Conservation (phyloP, 305 asterid genomes). For the Fraxinus albicans region DNA sequence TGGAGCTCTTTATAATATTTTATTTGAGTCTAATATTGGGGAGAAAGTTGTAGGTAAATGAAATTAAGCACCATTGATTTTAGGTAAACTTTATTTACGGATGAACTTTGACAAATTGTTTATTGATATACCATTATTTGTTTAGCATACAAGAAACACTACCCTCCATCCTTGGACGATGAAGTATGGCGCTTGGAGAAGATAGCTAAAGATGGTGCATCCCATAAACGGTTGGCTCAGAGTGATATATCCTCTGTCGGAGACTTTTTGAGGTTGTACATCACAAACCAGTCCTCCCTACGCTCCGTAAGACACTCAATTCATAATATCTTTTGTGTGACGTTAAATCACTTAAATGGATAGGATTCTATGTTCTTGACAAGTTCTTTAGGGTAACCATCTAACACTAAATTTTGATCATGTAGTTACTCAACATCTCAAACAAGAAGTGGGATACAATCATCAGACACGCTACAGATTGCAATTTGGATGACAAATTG, state of each 20-base stretch:
- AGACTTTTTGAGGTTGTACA: conserved; percentile 53
- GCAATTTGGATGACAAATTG: conserved; percentile 46
- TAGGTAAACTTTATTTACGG: not conserved
- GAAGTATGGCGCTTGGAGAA: conserved; percentile 81
- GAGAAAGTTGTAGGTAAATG: not conserved
- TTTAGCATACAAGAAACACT: conserved; percentile 76
- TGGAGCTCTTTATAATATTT: not conserved
- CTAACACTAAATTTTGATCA: conserved; percentile 5
- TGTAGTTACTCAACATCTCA: conserved; percentile 63
- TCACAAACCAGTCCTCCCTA: conserved; percentile 36
- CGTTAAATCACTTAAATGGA: not conserved
- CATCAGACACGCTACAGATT: conserved; percentile 53
- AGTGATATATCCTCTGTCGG: conserved; percentile 42
- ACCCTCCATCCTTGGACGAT: conserved; percentile 63
- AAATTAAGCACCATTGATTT: not conserved
- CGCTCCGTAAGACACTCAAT: conserved; percentile 50
- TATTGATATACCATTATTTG: conserved; percentile 11
- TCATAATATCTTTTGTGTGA: not conserved
- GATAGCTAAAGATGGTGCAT: conserved; percentile 76
- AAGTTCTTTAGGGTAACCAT: not conserved
- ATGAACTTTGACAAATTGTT: not conserved
- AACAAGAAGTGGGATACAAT: conserved; percentile 65
- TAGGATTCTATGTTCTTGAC: conserved; percentile 3
- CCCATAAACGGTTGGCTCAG: conserved; percentile 44
- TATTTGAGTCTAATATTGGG: not conserved